These are phyloP conservation scores for Groenewaldozyma tartarivorans DNA, from an alignment of 805 yeast species.

Conservation along the genomic window DNA sequence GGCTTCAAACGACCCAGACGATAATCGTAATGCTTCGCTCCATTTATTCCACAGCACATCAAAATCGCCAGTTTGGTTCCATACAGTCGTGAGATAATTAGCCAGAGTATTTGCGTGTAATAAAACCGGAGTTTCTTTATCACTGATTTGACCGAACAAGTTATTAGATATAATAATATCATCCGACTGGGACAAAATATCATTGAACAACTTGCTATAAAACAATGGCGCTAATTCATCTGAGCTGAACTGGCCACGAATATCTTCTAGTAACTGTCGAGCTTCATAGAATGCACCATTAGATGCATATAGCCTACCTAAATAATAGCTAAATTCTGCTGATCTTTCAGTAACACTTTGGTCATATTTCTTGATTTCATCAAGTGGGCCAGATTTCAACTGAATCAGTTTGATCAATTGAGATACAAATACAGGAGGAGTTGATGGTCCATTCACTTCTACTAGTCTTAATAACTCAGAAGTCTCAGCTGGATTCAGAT, in stretches of 20 bases:
- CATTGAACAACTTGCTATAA: background rate
- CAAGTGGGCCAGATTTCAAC: background rate
- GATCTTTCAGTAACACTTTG: background rate
- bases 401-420: too few relatives aligned
- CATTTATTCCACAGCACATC: slow-evolving; percentile 42
- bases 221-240: background rate
- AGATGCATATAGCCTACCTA: background rate
- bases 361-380: background rate
- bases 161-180: background rate
- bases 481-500: too few relatives aligned
- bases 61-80: slow-evolving; percentile 38
- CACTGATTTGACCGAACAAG: background rate
- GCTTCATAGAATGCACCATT: background rate
- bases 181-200: background rate
- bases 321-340: background rate
- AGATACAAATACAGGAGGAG: too few relatives aligned
- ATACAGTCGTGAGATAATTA: slow-evolving; percentile 50
- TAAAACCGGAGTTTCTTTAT: slow-evolving; percentile 5
- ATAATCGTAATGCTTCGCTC: slow-evolving; percentile 2
- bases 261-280: background rate
- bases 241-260: background rate
- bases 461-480: too few relatives aligned
- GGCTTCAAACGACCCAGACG: background rate
- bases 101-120: slow-evolving; percentile 27
- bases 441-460: too few relatives aligned